A percentile compares a stretch with the other conserved stretches of the same genome.
These are phyloP conservation scores for Bisporella sp. DNA, from an alignment of 2,329 filamentous ascomycete species.

Conservation along the genomic window DNA sequence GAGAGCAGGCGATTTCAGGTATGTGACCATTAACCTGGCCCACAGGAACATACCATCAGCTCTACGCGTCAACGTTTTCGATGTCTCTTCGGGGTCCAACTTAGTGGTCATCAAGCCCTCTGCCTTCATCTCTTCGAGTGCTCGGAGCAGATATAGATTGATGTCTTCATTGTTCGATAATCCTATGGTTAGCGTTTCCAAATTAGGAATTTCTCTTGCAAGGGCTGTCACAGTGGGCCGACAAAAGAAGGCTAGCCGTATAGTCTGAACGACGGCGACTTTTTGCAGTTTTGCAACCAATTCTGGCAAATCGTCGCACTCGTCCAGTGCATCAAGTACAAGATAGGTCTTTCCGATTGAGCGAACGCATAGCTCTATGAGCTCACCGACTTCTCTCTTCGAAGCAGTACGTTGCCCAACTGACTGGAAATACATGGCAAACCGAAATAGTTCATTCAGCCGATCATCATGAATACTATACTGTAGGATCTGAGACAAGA, in stretches of 20 bases:
- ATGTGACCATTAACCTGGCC: constrained; percentile 2
- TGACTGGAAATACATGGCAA: not conserved
- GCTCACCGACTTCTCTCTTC: not conserved
- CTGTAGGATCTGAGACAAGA: too few species aligned
- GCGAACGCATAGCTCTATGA: not conserved
- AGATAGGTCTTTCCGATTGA: not conserved
- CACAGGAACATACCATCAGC: constrained; percentile 7
- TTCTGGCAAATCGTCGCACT: not conserved
- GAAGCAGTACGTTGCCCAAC: constrained; percentile 1
- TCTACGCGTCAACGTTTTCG: not conserved
- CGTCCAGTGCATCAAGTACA: not conserved
- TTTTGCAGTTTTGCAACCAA: not conserved
- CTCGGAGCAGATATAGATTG: not conserved
- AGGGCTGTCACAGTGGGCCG: not conserved
- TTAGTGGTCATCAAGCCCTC: not conserved
- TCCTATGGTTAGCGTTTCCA: not conserved
- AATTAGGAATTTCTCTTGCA: not conserved
- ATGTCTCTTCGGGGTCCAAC: not conserved
- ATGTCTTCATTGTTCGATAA: not conserved
- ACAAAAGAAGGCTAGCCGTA: not conserved
- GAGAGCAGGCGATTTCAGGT: not conserved
- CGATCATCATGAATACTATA: too few species aligned
- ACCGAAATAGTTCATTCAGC: too few species aligned
- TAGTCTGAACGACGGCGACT: not conserved
- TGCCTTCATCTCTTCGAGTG: not conserved